A percentile compares a stretch with the other conserved stretches of the same genome.
Evolutionary conservation across 495 filamentous ascomycete species (phyloP).

Genomic region (Penicillium antarcticum): DNA sequence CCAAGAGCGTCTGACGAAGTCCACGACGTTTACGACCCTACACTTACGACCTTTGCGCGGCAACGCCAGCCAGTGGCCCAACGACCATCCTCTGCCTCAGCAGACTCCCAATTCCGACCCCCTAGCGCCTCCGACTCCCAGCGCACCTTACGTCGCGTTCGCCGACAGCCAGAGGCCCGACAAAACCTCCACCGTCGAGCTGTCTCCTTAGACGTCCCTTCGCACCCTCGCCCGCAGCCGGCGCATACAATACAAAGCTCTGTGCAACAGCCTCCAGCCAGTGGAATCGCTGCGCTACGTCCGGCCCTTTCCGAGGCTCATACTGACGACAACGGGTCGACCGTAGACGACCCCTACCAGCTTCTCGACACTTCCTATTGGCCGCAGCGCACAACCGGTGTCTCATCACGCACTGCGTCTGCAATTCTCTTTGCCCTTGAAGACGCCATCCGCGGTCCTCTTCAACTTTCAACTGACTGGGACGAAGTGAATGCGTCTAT

Average conservation of each 20-base stretch:
- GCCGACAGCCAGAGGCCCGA: conserved; percentile 25
- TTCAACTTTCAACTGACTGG: conserved; percentile 78
- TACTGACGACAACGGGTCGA: conserved; percentile 40
- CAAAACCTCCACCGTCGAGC: conserved; percentile 34
- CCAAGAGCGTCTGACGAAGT: conserved; percentile 51
- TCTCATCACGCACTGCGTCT: conserved; percentile 63
- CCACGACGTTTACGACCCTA: conserved; percentile 57
- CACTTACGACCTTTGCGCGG: conserved; percentile 48
- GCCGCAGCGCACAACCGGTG: conserved; percentile 52
- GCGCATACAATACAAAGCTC: conserved; percentile 28
- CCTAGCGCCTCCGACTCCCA: conserved; percentile 50
- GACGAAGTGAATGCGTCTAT: conserved; percentile 92
- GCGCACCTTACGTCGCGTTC: conserved; percentile 50
- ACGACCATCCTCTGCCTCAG: conserved; percentile 29
- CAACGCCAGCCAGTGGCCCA: conserved; percentile 55
- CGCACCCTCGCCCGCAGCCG: conserved; percentile 18
- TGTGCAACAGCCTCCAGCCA: conserved; percentile 18
- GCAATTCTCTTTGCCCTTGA: conserved; percentile 91
- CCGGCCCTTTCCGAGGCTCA: conserved; percentile 38
- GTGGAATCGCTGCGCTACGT: conserved; percentile 26
- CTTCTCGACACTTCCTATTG: conserved; percentile 43
- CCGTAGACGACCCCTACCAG: conserved; percentile 33
- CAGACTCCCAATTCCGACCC: conserved; percentile 38
- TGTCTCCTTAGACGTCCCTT: conserved; percentile 34
- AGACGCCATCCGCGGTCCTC: conserved; percentile 80